These are phyloP conservation scores for Russula emetica DNA, from an alignment of 768 basidiomycete genomes.

Conservation along the genomic window DNA sequence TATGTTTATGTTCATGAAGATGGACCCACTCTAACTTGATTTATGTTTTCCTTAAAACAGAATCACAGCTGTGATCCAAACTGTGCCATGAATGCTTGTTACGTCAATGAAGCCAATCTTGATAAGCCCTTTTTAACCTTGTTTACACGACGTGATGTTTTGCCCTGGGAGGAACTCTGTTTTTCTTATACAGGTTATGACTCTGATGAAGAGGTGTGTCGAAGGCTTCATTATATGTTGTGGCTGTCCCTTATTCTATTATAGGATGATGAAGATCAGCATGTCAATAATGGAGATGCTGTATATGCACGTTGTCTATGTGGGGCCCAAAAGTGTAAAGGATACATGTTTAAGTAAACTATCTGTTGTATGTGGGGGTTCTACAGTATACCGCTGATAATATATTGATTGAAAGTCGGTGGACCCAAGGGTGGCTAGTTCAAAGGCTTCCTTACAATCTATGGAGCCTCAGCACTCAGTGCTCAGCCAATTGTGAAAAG, in stretches of 20 bases:
- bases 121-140: constrained; percentile 64
- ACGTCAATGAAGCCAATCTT: constrained; percentile 72
- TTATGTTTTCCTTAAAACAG: constrained; percentile 37
- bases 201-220: constrained; percentile 36
- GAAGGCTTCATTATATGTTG: neutral
- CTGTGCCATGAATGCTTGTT: constrained; percentile 61
- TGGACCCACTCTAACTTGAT: neutral
- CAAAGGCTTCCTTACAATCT: neutral
- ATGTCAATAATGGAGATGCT: constrained; percentile 34
- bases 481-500: neutral
- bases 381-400: neutral
- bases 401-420: neutral
- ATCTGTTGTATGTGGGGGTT: neutral
- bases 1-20: constrained; percentile 36
- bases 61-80: constrained; percentile 94
- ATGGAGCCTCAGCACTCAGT: neutral
- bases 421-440: too few species aligned
- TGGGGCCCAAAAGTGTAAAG: constrained; percentile 50
- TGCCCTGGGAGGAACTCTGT: constrained; percentile 64
- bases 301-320: constrained; percentile 50
- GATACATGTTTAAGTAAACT: constrained; percentile 33
- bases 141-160: constrained; percentile 63
- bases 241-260: neutral
- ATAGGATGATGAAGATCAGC: constrained; percentile 13
- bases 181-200: constrained; percentile 64